Percentiles rank a stretch among this genome's conserved stretches.
Evolutionary conservation across 257 asterid species (phyloP).

Genomic region (Plantago major): DNA sequence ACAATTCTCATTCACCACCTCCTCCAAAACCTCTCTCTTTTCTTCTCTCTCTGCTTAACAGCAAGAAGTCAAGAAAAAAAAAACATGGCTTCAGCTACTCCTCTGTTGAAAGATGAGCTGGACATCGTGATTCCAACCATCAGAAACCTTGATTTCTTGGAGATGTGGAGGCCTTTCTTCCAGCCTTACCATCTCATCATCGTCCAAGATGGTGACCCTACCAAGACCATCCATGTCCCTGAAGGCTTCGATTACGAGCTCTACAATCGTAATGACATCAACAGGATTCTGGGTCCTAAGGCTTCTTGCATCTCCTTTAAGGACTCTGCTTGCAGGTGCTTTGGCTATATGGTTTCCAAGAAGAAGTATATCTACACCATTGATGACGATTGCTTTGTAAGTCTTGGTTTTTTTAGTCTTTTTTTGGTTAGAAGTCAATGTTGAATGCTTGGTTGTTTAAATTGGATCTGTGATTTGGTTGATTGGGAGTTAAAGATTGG

Average conservation of each 20-base stretch:
- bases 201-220: constrained; percentile 82
- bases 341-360: constrained; percentile 71
- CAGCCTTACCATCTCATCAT: constrained; percentile 69
- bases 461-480: constrained; percentile 17
- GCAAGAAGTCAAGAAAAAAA: background rate
- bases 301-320: constrained; percentile 77
- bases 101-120: constrained; percentile 62
- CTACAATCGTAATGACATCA: constrained; percentile 68
- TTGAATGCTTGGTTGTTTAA: background rate
- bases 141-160: constrained; percentile 78
- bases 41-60: background rate
- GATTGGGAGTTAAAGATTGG: constrained; percentile 3
- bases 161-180: constrained; percentile 82
- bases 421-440: background rate
- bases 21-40: background rate
- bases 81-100: constrained; percentile 47
- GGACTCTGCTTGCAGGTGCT: constrained; percentile 81
- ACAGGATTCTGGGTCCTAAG: constrained; percentile 73
- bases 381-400: constrained; percentile 85
- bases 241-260: constrained; percentile 74
- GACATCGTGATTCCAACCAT: constrained; percentile 79
- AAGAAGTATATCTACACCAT: constrained; percentile 76
- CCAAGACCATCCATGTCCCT: constrained; percentile 52
- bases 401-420: constrained; percentile 13
- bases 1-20: background rate